phyloP scores from a whole-genome alignment of 768 basidiomycete genomes.

The Collybiopsis luxurians region DNA sequence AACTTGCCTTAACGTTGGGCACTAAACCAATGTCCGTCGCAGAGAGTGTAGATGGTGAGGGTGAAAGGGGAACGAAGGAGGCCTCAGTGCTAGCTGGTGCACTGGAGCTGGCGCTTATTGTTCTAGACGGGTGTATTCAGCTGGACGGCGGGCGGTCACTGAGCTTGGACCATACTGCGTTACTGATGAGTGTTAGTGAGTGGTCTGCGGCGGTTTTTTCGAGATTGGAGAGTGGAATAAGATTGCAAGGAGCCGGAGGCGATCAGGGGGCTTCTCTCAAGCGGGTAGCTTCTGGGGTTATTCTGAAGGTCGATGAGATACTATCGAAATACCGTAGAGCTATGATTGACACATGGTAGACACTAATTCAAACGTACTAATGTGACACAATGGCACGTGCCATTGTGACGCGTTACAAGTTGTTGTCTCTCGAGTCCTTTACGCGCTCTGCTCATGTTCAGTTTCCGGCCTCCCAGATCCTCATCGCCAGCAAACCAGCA shows the following conservation, averaged over 20 bases:
- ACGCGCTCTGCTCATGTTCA: conserved; percentile 30
- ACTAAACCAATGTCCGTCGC: conserved; percentile 54
- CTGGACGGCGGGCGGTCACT: conserved; percentile 76
- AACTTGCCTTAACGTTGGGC: conserved; percentile 80
- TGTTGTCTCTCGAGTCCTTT: not conserved
- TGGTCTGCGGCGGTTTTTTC: conserved; percentile 76
- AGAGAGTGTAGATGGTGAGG: conserved; percentile 28
- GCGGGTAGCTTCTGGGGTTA: conserved; percentile 73
- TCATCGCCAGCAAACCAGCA: conserved; percentile 41
- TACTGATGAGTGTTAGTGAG: conserved; percentile 71
- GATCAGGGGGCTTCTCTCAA: conserved; percentile 57
- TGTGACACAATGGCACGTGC: not conserved
- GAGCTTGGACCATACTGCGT: conserved; percentile 68
- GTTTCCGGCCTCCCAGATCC: conserved; percentile 44
- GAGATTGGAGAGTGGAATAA: conserved; percentile 61
- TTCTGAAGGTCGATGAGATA: conserved; percentile 77
- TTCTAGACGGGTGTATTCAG: conserved; percentile 72
- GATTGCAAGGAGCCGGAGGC: conserved; percentile 63
- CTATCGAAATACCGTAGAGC: conserved; percentile 65
- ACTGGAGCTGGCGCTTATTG: conserved; percentile 74
- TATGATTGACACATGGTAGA: conserved; percentile 30
- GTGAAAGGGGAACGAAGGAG: conserved; percentile 42
- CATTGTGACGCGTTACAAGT: not conserved
- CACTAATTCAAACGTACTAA: not conserved
- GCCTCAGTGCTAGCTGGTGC: conserved; percentile 73